A percentile compares a stretch with the other conserved stretches of the same genome.
Conservation (phyloP, 1,284 basidiomycete genomes). For the Vanrija sp. region DNA sequence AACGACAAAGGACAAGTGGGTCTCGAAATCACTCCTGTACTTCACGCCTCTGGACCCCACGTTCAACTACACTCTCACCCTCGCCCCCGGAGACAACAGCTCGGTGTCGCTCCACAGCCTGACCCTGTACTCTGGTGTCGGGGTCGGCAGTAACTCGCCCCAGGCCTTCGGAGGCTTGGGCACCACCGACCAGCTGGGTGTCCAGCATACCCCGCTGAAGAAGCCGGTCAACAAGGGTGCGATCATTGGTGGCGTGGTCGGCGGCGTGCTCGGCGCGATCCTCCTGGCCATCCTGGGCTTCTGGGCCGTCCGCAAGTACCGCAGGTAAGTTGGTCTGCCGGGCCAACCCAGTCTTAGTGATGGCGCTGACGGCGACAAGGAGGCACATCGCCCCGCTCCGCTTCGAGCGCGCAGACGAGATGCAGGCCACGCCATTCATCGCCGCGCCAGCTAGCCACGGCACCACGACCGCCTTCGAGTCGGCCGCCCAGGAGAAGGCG, state of each 20-base stretch:
- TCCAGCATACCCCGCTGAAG: not conserved
- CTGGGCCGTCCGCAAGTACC: conserved; percentile 25
- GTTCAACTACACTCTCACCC: not conserved
- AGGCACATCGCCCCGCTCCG: conserved; percentile 46
- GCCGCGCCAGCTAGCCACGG: no score
- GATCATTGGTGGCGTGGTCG: conserved; percentile 46
- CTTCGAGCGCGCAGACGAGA: no score
- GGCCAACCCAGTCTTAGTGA: no score
- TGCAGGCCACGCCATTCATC: no score
- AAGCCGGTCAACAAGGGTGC: conserved; percentile 25
- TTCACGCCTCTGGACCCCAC: not conserved
- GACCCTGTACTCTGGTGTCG: not conserved
- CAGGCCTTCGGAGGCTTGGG: not conserved
- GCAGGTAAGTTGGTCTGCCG: conserved; percentile 1
- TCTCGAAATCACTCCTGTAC: not conserved
- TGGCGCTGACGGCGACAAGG: conserved; percentile 32
- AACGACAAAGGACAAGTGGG: not conserved
- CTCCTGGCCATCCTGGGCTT: conserved; percentile 35
- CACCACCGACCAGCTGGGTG: no score
- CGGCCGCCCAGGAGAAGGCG: no score
- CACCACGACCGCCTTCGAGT: no score
- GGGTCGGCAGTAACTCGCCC: not conserved
- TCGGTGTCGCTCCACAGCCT: not conserved
- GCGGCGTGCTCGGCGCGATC: conserved; percentile 39
- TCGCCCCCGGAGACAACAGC: not conserved